Percentiles rank a stretch among this genome's conserved stretches.
These are phyloP conservation scores for Biscogniauxia sp. DNA, from an alignment of 2,329 filamentous ascomycete species.

Conservation along the genomic window DNA sequence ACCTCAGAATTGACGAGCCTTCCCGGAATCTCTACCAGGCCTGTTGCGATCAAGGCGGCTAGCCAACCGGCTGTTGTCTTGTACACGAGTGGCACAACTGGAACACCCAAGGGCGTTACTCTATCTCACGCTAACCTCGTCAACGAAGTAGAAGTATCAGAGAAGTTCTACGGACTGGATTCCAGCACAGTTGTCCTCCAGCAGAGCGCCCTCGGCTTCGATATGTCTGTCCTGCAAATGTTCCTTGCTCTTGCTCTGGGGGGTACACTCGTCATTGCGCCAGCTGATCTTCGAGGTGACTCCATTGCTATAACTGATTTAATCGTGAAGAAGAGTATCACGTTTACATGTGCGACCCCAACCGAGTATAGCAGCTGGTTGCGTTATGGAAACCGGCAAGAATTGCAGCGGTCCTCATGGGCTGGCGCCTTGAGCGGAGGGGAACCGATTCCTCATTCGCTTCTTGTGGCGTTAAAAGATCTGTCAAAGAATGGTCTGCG, in stretches of 20 bases:
- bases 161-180: constrained; percentile 1
- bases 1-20: no score
- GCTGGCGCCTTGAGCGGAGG: constrained; percentile 8
- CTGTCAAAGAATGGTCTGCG: constrained; percentile 7
- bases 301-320: constrained; percentile 32
- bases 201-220: constrained; percentile 40
- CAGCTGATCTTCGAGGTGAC: constrained; percentile 29
- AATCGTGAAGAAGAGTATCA: constrained; percentile 33
- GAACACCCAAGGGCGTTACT: constrained; percentile 36
- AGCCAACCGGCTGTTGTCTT: constrained; percentile 15
- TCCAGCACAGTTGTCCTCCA: constrained; percentile 31
- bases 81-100: constrained; percentile 22
- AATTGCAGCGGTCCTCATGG: constrained; percentile 10
- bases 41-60: no score
- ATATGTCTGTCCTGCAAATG: constrained; percentile 38
- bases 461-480: constrained; percentile 9
- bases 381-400: constrained; percentile 12
- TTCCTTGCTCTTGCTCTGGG: constrained; percentile 36
- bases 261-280: constrained; percentile 35
- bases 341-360: constrained; percentile 37
- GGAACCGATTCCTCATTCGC: constrained; percentile 8
- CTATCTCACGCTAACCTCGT: constrained; percentile 14
- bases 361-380: constrained; percentile 37
- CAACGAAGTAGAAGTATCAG: no score
- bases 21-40: no score